Evolutionary conservation across 2,329 filamentous ascomycete species (phyloP).

Genomic region (Coniella vitis): DNA sequence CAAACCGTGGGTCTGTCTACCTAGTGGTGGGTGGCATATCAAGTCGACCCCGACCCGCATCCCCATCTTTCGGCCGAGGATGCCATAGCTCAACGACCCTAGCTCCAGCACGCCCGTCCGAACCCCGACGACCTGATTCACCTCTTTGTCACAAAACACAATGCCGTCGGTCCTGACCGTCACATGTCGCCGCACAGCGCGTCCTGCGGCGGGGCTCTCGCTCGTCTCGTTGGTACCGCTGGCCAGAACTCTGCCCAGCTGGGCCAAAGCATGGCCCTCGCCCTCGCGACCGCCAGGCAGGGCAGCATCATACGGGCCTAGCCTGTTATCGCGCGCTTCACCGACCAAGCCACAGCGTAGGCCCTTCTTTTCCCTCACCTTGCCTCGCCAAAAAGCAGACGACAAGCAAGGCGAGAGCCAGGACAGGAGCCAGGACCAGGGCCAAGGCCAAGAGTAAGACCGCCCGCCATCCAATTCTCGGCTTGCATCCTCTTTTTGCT

Average conservation of each 20-base stretch:
- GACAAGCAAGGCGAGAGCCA: constrained; percentile 1
- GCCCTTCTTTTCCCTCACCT: constrained; percentile 11
- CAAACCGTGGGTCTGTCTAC: no score
- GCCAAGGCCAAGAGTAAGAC: constrained; percentile 9
- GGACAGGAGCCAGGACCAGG: not conserved
- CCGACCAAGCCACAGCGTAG: constrained; percentile 3
- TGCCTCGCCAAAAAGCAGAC: constrained; percentile 2
- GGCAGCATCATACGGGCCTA: no score
- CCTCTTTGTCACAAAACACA: not conserved
- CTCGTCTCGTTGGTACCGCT: not conserved
- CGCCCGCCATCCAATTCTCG: not conserved
- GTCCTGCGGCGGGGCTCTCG: not conserved
- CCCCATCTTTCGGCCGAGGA: constrained; percentile 3
- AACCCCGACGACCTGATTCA: not conserved
- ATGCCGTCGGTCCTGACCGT: no score
- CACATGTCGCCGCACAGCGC: constrained; percentile 2
- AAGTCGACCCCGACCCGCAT: constrained; percentile 4
- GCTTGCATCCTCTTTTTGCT: no score
- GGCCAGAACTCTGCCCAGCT: not conserved
- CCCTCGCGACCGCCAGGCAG: no score
- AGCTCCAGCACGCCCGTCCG: not conserved
- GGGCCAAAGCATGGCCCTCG: no score
- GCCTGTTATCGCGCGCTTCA: not conserved
- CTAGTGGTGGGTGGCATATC: not conserved
- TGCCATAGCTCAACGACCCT: constrained; percentile 7